Evolutionary conservation across 129 eudicot species (phyloP), one percentile per base, ranked within the genome.

Genomic region (Tagetes patula): DNA sequence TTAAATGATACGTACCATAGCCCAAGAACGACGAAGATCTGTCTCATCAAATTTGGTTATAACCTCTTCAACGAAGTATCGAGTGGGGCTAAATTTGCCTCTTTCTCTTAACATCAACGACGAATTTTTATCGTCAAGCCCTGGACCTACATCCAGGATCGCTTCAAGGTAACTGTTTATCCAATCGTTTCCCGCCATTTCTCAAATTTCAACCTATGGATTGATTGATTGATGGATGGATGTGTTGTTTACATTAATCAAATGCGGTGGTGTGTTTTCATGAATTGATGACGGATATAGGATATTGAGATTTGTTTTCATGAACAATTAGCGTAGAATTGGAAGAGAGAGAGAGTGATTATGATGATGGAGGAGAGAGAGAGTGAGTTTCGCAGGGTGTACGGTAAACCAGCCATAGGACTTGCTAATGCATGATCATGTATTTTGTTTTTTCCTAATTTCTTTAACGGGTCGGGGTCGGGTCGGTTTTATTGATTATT

Each of bases 111-210:
- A 68, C 72, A 91, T 72, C 78, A 91, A 72, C 68, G 97, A 89
- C 43, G 87, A 82, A 53, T 81, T 87, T 62, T 83, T 55, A 52
- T 84, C 86, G 46, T 85, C 89, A 46, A 91, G 71, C 10, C 86
- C 88, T 8, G 91, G 86, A 52, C 87, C 95, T 1, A 88, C 97
- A 75, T 82, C 97, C 62, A 91, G 83, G 77, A 91, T 91, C 73
- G 97, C 97, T 74, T 91, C 95, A 43, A 91, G 80, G 78, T 91
- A 91, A 75, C 97, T 91, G 88, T 86, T 91, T 14, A 91, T 86
- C 97, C 95, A 91, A 65, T 91, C 97, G 71, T 91, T 91, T 85
- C 97, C 97, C 83, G 97, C 97, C 97, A 91, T 91, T 78, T 83
- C 27, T 65, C 8, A 5, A 27, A 0, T 73, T 65, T 30, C 74